These are phyloP conservation scores for Dioscorea zingiberensis DNA, from an alignment of 106 monocot genomes.

Conservation along the genomic window DNA sequence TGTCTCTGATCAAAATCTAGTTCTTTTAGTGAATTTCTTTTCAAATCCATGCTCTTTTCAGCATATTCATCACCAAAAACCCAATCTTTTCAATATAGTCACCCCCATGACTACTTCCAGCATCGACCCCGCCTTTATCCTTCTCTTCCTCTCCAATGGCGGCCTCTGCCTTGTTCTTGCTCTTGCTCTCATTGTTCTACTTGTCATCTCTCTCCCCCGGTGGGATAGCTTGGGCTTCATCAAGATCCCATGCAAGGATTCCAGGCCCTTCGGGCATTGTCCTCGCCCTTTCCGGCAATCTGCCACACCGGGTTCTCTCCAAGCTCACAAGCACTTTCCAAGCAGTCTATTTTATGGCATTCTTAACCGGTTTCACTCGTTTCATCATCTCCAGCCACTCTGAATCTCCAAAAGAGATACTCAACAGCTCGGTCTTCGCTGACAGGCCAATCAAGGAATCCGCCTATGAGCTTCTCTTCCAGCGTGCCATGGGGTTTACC, in stretches of 20 bases:
- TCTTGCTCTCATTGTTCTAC: background rate
- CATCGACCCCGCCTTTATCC: background rate
- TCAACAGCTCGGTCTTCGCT: conserved; percentile 46
- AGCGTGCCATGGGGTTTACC: conserved; percentile 73
- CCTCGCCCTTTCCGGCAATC: conserved; percentile 26
- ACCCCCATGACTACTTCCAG: background rate
- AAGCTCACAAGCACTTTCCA: conserved; percentile 20
- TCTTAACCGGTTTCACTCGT: conserved; percentile 62
- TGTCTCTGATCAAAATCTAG: background rate
- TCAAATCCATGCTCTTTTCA: background rate
- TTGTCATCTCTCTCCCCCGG: conserved; percentile 38
- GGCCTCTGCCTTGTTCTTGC: conserved; percentile 1
- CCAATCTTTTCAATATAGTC: background rate
- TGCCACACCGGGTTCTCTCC: conserved; percentile 44
- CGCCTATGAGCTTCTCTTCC: conserved; percentile 66
- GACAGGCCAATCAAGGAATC: conserved; percentile 70
- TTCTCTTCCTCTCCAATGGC: conserved; percentile 1
- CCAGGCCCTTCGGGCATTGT: conserved; percentile 29
- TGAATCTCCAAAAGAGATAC: conserved; percentile 58
- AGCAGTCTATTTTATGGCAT: conserved; percentile 37
- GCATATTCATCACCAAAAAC: background rate
- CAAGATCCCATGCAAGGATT: background rate
- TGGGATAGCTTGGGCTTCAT: conserved; percentile 46
- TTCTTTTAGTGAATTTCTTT: background rate
- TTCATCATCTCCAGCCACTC: conserved; percentile 61